A percentile compares a stretch with the other conserved stretches of the same genome.
phyloP scores from a whole-genome alignment of 768 basidiomycete species.

The Leccinum olivaceopallidum region DNA sequence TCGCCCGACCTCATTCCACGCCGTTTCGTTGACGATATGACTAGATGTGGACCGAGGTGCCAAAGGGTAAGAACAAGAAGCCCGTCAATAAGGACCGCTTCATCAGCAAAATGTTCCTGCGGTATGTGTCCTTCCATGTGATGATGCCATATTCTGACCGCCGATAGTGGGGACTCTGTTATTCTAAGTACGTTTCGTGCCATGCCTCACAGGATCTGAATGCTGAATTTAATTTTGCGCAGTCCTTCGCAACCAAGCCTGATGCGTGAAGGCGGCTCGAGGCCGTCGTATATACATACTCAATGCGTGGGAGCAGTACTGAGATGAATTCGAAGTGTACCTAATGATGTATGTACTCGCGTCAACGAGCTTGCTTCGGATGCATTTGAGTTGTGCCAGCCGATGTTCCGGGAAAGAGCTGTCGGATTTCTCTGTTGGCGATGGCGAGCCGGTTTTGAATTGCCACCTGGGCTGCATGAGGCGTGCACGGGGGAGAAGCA shows the following conservation, averaged over 20 bases:
- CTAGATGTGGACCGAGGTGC: slow-evolving; percentile 99
- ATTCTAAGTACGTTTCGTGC: slow-evolving; percentile 75
- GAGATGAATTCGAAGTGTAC: slow-evolving; percentile 3
- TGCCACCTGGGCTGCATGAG: slow-evolving; percentile 41
- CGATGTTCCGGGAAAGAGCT: slow-evolving; percentile 43
- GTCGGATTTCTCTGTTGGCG: slow-evolving; percentile 59
- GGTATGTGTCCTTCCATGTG: slow-evolving; percentile 46
- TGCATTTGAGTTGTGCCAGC: neutral
- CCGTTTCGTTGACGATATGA: slow-evolving; percentile 13
- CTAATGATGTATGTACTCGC: no score
- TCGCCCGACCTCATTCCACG: slow-evolving; percentile 1
- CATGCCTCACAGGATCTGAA: slow-evolving; percentile 18
- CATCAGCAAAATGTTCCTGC: slow-evolving; percentile 98
- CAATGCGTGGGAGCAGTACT: neutral
- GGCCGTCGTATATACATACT: neutral
- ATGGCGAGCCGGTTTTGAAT: slow-evolving; percentile 63
- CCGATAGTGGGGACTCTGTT: slow-evolving; percentile 87
- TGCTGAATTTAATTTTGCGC: slow-evolving; percentile 41
- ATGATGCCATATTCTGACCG: slow-evolving; percentile 14
- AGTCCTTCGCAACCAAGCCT: slow-evolving; percentile 81
- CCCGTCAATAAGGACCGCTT: slow-evolving; percentile 99
- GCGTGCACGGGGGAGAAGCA: neutral
- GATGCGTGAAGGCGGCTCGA: slow-evolving; percentile 9
- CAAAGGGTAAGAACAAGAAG: slow-evolving; percentile 98
- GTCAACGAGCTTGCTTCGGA: neutral